Evolutionary conservation across 768 basidiomycete genomes (phyloP).

Genomic region (Rhodosporidiobolus odoratus): DNA sequence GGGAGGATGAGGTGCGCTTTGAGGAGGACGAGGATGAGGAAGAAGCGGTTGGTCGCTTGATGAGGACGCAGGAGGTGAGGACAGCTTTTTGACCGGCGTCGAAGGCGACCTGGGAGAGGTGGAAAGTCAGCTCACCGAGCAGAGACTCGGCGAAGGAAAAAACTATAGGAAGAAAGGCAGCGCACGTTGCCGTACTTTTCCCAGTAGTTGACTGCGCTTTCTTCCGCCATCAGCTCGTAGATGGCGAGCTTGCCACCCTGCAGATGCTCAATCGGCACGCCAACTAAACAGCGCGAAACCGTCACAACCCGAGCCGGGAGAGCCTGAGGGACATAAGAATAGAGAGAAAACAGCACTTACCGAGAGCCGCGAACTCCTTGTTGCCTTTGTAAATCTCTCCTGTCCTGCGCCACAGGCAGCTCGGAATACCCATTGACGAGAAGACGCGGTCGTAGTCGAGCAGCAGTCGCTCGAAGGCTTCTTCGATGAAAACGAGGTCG

Average conservation of each 20-base stretch:
- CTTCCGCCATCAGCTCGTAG: conserved; percentile 97
- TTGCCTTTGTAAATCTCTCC: conserved; percentile 99
- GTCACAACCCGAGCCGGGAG: too few species aligned
- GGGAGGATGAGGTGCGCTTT: conserved; percentile 46
- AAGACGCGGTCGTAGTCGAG: conserved; percentile 89
- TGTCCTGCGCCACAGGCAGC: conserved; percentile 91
- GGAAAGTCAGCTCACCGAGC: neutral
- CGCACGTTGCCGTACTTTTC: conserved; percentile 82
- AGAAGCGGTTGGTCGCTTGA: conserved; percentile 33
- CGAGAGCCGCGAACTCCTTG: conserved; percentile 82
- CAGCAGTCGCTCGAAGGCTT: conserved; percentile 89
- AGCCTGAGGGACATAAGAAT: neutral
- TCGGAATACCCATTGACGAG: conserved; percentile 92
- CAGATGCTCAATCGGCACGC: conserved; percentile 78
- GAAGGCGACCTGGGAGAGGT: conserved; percentile 65
- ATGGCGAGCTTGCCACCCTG: conserved; percentile 93
- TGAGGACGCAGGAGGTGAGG: conserved; percentile 78
- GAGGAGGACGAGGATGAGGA: neutral
- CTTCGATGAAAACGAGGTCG: conserved; percentile 94
- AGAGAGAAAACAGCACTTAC: neutral
- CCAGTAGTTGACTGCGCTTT: conserved; percentile 94
- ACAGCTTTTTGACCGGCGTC: conserved; percentile 89
- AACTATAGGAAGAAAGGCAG: neutral
- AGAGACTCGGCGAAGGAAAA: neutral
- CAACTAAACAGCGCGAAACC: conserved; percentile 53